Percentiles rank a stretch among this genome's conserved stretches.
phyloP scores from a whole-genome alignment of 495 filamentous ascomycete species.

The Xylaria venustula region DNA sequence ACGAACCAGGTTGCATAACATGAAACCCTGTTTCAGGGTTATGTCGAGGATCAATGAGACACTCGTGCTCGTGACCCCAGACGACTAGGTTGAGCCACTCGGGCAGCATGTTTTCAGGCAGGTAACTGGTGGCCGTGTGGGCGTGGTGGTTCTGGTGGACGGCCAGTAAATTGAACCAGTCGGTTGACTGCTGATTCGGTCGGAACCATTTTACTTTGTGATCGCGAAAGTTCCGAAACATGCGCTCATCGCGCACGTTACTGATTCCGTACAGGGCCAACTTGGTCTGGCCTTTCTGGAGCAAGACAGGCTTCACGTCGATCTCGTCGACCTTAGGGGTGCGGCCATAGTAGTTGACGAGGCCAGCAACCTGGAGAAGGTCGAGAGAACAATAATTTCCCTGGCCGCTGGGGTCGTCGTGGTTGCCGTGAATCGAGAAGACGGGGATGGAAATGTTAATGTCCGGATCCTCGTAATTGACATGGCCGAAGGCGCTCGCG shows the following conservation, averaged over 20 bases:
- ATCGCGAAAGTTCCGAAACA: constrained; percentile 90
- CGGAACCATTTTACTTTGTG: constrained; percentile 91
- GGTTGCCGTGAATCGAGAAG: constrained; percentile 98
- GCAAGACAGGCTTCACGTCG: constrained; percentile 79
- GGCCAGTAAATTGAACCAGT: constrained; percentile 96
- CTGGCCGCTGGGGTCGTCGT: constrained; percentile 95
- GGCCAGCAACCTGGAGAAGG: constrained; percentile 82
- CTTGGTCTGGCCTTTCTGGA: constrained; percentile 94
- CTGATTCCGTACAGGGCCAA: constrained; percentile 93
- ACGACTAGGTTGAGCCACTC: constrained; percentile 88
- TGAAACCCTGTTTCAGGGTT: constrained; percentile 88
- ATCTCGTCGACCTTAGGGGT: constrained; percentile 92
- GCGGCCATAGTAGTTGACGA: constrained; percentile 95
- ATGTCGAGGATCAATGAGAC: constrained; percentile 74
- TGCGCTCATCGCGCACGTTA: constrained; percentile 92
- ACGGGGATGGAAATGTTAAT: constrained; percentile 98
- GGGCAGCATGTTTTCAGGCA: constrained; percentile 92
- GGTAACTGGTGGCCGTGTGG: constrained; percentile 83
- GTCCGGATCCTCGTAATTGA: constrained; percentile 96
- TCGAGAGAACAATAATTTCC: constrained; percentile 88
- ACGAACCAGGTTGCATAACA: constrained; percentile 97
- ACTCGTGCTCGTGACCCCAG: constrained; percentile 99
- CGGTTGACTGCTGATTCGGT: constrained; percentile 74
- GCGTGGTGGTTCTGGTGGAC: constrained; percentile 97
- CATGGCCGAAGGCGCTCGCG: constrained; percentile 78